Evolutionary conservation across 1,139 yeast genomes (phyloP), one percentile per base, ranked within the genome.

Genomic region (Arxiozyma bovina): DNA sequence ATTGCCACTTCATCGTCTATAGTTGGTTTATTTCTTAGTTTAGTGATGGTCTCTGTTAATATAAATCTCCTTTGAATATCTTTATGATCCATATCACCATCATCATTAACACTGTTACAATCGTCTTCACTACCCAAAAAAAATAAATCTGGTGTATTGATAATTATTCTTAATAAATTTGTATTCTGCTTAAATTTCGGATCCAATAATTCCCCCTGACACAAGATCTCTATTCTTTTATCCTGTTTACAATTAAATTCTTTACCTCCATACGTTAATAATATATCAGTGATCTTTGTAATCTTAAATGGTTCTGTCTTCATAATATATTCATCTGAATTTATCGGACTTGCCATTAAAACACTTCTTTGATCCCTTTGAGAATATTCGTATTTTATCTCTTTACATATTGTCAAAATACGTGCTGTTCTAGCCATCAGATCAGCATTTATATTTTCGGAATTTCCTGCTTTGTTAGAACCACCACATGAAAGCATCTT

Each of bases 401-500:
- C 41, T 30, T 27, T 11, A 18, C 48, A 45, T 25, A 20, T 27
- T 1, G 41, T 22, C 9, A 45, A 9, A 6, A 45, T 45, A 22
- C 18, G 30, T 8, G 48, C 48, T 12, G 41, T 40, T 18, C 48
- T 45, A 11, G 41, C 41, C 7, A 18, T 27, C 7, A 30, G 4
- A 4, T 17, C 20, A 17, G 15, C 25, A 15, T 27, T 22, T 17
- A 25, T 23, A 12, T 41, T 20, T 3, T 18, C 41, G 1, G 3
- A 5, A 38, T 21, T 22, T 20, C n/a, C n/a, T 12, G 5, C n/a
- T 30, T 18, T 38, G 4, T 9, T n/a, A 40, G 20, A 42, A 47
- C 23, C 59, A 44, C 4, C 58, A 18, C 11, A 61, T 62, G 25
- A 45, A 54, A 53, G 63, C 58, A 27, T 56, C 41, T 30, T 45